Base-by-base conservation (phyloP, 768 basidiomycete species). In the Crassisporium funariophilum region DNA sequence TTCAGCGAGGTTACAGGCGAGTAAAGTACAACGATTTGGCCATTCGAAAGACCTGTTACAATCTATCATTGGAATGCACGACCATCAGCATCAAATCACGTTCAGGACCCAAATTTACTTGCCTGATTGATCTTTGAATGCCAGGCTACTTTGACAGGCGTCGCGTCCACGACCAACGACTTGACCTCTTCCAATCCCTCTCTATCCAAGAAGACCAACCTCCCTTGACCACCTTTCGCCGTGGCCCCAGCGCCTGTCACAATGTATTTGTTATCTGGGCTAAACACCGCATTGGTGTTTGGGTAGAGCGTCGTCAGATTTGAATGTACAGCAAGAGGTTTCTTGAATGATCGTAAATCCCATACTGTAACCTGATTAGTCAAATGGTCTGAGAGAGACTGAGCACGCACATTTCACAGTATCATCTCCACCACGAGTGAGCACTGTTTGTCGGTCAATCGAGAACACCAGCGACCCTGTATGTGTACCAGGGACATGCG, bases 121-220 rank as follows among this genome's bases (percentile, higher is more conserved):
- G 89, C 91, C 79, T 97, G 92, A 73, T 99, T 99, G 75, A 99
- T 98, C 68, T 90, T 91, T 5, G 91, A 82, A 71, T 98, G 97
- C 97, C 97, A 99, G 20, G 79, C 69, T 2, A 98, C 90, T 60
- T 86, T 88, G 46, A 99, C 90, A 8, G 97, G 93, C 25, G 84
- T 88, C 19, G 84, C 76, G 35, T 84, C 84, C 57, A 89, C 80
- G 46, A 76, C 80, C 35, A 92, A 56, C 34, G 77, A 75, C 68
- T 86, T 86, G 43, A 74, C 82, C 38, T 84, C 77, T 50, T 84
- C 83, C 35, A 97, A 68, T 29, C 75, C 78, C 46, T 85, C 80
- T 61, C 85, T 85, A 47, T 73, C 73, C 66, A 98, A 61, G 58
- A 95, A 84, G 46, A 89, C 66, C 45, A 98, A 71, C 49, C 77